Base-by-base conservation (phyloP, 306 rosid species). In the Senna siamea region DNA sequence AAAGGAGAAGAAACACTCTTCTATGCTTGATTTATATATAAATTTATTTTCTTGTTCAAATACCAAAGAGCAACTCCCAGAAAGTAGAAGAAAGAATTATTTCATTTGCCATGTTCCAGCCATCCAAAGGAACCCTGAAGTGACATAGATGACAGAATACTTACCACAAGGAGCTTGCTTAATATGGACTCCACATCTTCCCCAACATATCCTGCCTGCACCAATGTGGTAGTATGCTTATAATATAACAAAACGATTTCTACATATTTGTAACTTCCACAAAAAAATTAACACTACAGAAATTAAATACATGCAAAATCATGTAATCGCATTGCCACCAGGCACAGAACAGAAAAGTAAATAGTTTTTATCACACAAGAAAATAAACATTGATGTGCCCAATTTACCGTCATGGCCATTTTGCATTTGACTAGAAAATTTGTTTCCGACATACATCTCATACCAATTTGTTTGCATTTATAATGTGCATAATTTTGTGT, bases 181-280 rank as follows among this genome's bases (percentile, higher is more conserved):
- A 94, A 83, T 75, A 94, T 88, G 64, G 99, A 94, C 76, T 94
- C 99, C 77, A 94, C 99, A 76, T 94, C 99, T 86, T 94, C 99
- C 73, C 99, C 99, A 17, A 94, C 97, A 71, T 94, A 94, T 78
- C 99, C 99, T 58, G 99, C 99, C 99, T 94, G 94, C 85, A 82
- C 17, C 78, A 71, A 65, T 69, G 52, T 15, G 43, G 69, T 20
- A 52, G 43, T 54, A 61, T 30, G 48, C 64, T 69, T 69, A 84
- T 72, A 22, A 38, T 71, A 46, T 51, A 52, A 38, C 37, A 37
- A 41, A 46, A 74, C 38, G 44, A 56, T 18, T 61, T 26, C 3
- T 9, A 30, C 48, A 62, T 12, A 18, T 8, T 14, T 20, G 37
- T 50, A 38, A 28, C 60, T 60, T 28, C 58, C 66, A 76, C 41